Conservation (phyloP, 164 flowering plant genomes). For the Magnolia officinalis region DNA sequence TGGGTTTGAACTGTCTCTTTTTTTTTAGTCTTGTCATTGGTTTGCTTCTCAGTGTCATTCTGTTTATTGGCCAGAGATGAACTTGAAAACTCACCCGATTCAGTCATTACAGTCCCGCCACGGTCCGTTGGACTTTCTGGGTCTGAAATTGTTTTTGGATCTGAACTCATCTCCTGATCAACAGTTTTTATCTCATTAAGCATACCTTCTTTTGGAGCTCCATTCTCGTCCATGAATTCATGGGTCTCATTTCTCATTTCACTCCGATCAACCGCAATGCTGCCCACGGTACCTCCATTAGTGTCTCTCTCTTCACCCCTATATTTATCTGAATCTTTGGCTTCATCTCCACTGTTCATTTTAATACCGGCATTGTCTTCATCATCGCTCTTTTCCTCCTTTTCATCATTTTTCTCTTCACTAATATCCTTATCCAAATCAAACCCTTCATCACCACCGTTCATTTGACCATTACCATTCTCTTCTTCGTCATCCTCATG, state of each 20-base stretch:
- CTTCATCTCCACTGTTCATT: constrained; percentile 2
- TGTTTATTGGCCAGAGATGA: not conserved
- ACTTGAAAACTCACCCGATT: not conserved
- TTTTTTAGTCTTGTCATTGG: too few relatives aligned
- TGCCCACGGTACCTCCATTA: not conserved
- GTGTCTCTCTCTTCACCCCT: not conserved
- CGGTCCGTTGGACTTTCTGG: not conserved
- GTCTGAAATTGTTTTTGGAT: not conserved
- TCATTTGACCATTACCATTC: not conserved
- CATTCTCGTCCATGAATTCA: constrained; percentile 6
- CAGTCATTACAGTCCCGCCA: not conserved
- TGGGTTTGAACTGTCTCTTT: not conserved
- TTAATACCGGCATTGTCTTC: not conserved
- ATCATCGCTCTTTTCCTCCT: not conserved
- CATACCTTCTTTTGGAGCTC: not conserved
- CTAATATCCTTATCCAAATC: not conserved
- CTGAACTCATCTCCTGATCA: not conserved
- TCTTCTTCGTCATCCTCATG: constrained; percentile 11
- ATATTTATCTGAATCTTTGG: not conserved
- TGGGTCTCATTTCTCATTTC: not conserved
- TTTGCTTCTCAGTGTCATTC: not conserved
- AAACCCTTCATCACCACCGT: not conserved
- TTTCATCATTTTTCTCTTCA: not conserved
- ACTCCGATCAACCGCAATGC: not conserved
- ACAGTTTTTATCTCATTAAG: not conserved